Base-by-base conservation (phyloP, 768 basidiomycete species). In the Rhodocollybia butyracea region DNA sequence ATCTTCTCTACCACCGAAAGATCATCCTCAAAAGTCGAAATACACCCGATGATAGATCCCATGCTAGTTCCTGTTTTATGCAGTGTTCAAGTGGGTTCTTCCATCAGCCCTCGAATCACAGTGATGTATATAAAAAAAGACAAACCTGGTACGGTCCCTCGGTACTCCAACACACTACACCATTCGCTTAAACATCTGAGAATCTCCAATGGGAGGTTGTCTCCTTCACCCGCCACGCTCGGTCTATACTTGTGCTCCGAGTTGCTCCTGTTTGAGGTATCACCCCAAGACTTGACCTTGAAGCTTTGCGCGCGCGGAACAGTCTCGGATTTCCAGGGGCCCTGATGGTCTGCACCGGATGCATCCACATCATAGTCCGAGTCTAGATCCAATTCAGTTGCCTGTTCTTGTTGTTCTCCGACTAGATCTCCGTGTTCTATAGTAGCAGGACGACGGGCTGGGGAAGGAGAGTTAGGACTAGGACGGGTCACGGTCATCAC, bases 201-300 rank as follows among this genome's bases (percentile, higher is more conserved):
- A 39, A 86, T 72, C 60, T 83, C 79, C 31, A 85, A 64, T 8
- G 84, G 84, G 11, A 85, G 65, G 63, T 85, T 85, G 60, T 82
- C 74, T 10, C 83, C 82, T 12, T 61, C 67, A 26, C 73, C 72
- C 51, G 70, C 69, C 27, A 75, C 65, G 7, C 61, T 62, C 8
- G 73, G 74, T 12, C 70, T 64, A 54, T 73, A 68, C 54, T 76
- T 76, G n/a, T n/a, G n/a, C n/a, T n/a, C n/a, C n/a, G n/a, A n/a
- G n/a, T n/a, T n/a, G n/a, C n/a, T n/a, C n/a, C n/a, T n/a, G n/a
- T n/a, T n/a, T n/a, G n/a, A n/a, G n/a, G n/a, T n/a, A n/a, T n/a
- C n/a, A n/a, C n/a, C n/a, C n/a, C n/a, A n/a, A n/a, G n/a, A n/a
- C n/a, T n/a, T n/a, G n/a, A n/a, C n/a, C n/a, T n/a, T n/a, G n/a